Evolutionary conservation across 176 grass and related monocot genomes (phyloP), one percentile per base, ranked within the genome.

Genomic region (Thalia dealbata): DNA sequence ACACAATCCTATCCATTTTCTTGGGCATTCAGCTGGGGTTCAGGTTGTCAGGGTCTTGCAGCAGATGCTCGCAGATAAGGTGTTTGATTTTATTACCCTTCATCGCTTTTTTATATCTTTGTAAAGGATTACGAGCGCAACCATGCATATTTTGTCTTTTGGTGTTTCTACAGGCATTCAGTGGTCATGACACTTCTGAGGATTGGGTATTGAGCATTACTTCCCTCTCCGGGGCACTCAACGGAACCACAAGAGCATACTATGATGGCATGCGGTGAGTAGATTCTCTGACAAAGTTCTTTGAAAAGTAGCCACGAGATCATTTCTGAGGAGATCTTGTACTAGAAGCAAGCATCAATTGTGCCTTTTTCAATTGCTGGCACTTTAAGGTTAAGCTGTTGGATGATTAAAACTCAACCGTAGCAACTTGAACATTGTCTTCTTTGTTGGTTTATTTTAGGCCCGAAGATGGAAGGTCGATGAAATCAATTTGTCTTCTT

Each of bases 31-130:
- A 1, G 88, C 88, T 10, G 92, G 92, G 3, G 88, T 79, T 8
- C 92, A 96, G 80, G 88, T 87, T 22, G 72, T 81, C 19, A 78
- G 92, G 66, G 76, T 96, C n/a, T 75, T 96, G 61, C 92, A 96
- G 66, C 92, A 96, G 78, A 96, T 96, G 92, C 92, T 96, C 62
- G 82, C 82, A 46, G 84, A 96, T 46, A 81, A 88, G 67, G 89
- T 92, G 44, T 19, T 32, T 50, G 50, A 64, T 29, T 66, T 42
- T 24, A 1, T 74, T 44, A 45, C 26, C 38, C 69, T 15, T 62
- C 62, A 61, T 29, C 50, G 16, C 19, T 10, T 52, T 52, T 16
- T 46, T 28, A 7, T 24, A 18, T 29, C 25, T 50, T 51, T 51
- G 50, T 11, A 2, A 15, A 22, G 11, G 11, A 22, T 19, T 7